These are phyloP conservation scores for Colletotrichum filicis DNA, from an alignment of 2,329 filamentous ascomycete genomes.

Conservation along the genomic window DNA sequence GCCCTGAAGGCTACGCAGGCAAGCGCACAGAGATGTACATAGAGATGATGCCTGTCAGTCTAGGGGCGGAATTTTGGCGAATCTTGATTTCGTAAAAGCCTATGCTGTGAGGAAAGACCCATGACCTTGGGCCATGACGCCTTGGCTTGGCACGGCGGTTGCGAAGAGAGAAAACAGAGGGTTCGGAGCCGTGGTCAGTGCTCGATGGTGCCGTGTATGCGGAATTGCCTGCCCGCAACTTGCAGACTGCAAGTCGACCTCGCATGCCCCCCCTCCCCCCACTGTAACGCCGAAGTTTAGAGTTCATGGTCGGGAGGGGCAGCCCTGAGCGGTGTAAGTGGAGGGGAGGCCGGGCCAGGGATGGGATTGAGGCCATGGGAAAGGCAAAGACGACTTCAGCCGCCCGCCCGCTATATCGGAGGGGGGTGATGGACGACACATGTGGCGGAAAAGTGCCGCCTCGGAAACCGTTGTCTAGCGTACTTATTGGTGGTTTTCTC, in stretches of 20 bases:
- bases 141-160: constrained; percentile 15
- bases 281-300: constrained; percentile 1
- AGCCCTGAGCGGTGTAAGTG: neutral
- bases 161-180: neutral
- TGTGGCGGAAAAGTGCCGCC: neutral
- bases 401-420: neutral
- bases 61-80: neutral
- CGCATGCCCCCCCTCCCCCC: neutral
- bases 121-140: neutral
- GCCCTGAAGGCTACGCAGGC: neutral
- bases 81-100: constrained; percentile 3
- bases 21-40: neutral
- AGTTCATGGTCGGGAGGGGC: constrained; percentile 25
- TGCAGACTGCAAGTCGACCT: neutral
- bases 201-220: constrained; percentile 12
- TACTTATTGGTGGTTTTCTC: neutral
- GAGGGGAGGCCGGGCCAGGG: constrained; percentile 1
- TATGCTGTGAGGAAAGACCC: neutral
- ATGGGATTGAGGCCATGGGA: constrained; percentile 22
- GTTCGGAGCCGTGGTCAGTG: constrained; percentile 21
- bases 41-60: neutral
- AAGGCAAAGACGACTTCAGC: constrained; percentile 32
- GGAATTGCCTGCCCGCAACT: constrained; percentile 27
- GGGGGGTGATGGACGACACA: neutral
- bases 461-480: neutral